These are phyloP conservation scores for Phytophthora lateralis DNA, from an alignment of 352 stramenopile species.

Conservation along the genomic window DNA sequence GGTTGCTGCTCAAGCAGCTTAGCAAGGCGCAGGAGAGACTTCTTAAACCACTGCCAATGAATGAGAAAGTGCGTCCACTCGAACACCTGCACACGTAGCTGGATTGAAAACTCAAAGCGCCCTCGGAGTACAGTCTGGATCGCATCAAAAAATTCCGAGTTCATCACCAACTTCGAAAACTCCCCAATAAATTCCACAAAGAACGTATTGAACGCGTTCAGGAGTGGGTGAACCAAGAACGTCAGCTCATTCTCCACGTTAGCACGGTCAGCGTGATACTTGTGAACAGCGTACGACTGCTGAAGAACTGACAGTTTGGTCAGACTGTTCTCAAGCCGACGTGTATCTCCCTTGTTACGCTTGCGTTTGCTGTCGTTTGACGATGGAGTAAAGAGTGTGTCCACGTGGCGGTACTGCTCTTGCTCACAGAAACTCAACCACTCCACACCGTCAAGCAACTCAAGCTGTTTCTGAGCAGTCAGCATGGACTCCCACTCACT, in stretches of 20 bases:
- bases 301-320: slow-evolving; percentile 70
- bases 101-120: slow-evolving; percentile 82
- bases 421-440: slow-evolving; percentile 78
- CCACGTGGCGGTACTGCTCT: slow-evolving; percentile 64
- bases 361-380: slow-evolving; percentile 25
- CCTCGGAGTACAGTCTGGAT: slow-evolving; percentile 57
- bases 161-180: slow-evolving; percentile 2
- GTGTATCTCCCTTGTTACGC: slow-evolving; percentile 13
- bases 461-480: slow-evolving; percentile 45
- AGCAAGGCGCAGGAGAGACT: slow-evolving; percentile 51
- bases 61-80: slow-evolving; percentile 88
- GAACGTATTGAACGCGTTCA: slow-evolving; percentile 67
- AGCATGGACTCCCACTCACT: slow-evolving; percentile 47
- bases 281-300: slow-evolving; percentile 84
- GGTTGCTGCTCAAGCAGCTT: slow-evolving; percentile 27
- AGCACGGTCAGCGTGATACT: slow-evolving; percentile 73
- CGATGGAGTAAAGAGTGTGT: slow-evolving; percentile 38
- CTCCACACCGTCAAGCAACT: slow-evolving; percentile 62
- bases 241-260: slow-evolving; percentile 76
- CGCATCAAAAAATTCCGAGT: slow-evolving; percentile 21
- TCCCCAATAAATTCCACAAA: slow-evolving; percentile 33
- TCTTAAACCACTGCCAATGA: slow-evolving; percentile 81
- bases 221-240: slow-evolving; percentile 73
- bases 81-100: slow-evolving; percentile 54
- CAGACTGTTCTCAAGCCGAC: slow-evolving; percentile 36